Evolutionary conservation across 768 basidiomycete species (phyloP).

Genomic region (Lentinula aciculospora): DNA sequence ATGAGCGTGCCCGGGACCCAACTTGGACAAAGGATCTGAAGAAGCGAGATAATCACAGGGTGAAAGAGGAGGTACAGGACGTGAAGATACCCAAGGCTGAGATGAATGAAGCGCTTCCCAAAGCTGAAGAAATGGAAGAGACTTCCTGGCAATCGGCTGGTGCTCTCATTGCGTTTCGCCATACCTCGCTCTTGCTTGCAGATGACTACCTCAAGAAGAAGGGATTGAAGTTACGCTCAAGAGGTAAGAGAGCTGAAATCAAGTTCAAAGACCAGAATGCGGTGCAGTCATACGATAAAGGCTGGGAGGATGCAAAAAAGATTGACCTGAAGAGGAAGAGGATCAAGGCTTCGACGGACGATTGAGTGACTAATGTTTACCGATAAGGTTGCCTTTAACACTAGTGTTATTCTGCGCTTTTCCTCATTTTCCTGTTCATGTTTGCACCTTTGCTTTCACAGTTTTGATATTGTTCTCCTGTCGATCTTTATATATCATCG

Average conservation of each 20-base stretch:
- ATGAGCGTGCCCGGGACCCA: constrained; percentile 1
- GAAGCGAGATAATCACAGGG: not conserved
- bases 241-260: constrained; percentile 10
- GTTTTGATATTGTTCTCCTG: no score
- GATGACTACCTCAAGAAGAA: constrained; percentile 19
- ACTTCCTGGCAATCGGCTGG: constrained; percentile 14
- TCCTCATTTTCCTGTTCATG: no score
- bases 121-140: constrained; percentile 17
- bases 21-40: not conserved
- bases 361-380: not conserved
- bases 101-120: not conserved
- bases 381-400: no score
- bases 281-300: constrained; percentile 20
- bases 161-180: constrained; percentile 19
- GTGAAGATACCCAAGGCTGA: not conserved
- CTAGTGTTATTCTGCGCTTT: no score
- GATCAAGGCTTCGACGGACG: constrained; percentile 14
- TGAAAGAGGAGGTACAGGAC: not conserved
- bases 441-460: no score
- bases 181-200: constrained; percentile 17
- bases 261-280: constrained; percentile 14
- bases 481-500: no score
- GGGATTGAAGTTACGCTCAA: constrained; percentile 14
- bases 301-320: constrained; percentile 23
- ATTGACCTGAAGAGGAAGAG: constrained; percentile 19